phyloP scores from a whole-genome alignment of 2,329 filamentous ascomycete genomes.

The Sclerotiophoma versabilis region DNA sequence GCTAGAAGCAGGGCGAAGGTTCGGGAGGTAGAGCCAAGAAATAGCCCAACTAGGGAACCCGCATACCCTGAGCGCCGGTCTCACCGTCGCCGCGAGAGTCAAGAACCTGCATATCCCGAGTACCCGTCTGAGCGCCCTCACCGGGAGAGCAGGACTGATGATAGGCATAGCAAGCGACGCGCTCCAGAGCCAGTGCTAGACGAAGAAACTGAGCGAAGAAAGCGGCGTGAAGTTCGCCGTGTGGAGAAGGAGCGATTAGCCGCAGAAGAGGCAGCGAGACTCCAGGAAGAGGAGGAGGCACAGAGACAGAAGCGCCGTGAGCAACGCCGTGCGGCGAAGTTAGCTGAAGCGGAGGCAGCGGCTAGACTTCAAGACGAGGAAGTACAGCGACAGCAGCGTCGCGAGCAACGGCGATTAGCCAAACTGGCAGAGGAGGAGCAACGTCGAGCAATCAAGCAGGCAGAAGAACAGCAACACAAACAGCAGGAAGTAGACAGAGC shows the following conservation, averaged over 20 bases:
- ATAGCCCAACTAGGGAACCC: conserved; percentile 33
- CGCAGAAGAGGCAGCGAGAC: conserved; percentile 35
- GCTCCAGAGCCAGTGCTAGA: conserved; percentile 34
- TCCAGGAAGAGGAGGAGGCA: conserved; percentile 33
- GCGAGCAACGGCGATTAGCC: conserved; percentile 37
- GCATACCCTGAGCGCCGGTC: conserved; percentile 37
- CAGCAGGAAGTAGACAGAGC: conserved; percentile 30
- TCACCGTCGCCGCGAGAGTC: conserved; percentile 35
- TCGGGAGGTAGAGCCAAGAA: conserved; percentile 26
- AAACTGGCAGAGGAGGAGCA: conserved; percentile 37
- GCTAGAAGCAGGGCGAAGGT: conserved; percentile 28
- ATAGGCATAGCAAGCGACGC: conserved; percentile 40
- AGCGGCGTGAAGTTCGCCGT: conserved; percentile 38
- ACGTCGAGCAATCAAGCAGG: conserved; percentile 28
- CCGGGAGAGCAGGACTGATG: conserved; percentile 34
- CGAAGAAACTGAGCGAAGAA: conserved; percentile 35
- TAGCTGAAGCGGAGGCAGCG: conserved; percentile 33
- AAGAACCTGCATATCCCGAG: conserved; percentile 39
- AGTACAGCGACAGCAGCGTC: conserved; percentile 29
- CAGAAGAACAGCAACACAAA: conserved; percentile 29
- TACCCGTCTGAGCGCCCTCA: conserved; percentile 36
- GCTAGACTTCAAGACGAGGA: conserved; percentile 31
- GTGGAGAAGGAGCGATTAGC: conserved; percentile 37
- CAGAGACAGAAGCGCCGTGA: conserved; percentile 37
- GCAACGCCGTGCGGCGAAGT: conserved; percentile 34